Conservation (phyloP, 2,329 filamentous ascomycete species). For the Aspergillus hiratsukae region DNA sequence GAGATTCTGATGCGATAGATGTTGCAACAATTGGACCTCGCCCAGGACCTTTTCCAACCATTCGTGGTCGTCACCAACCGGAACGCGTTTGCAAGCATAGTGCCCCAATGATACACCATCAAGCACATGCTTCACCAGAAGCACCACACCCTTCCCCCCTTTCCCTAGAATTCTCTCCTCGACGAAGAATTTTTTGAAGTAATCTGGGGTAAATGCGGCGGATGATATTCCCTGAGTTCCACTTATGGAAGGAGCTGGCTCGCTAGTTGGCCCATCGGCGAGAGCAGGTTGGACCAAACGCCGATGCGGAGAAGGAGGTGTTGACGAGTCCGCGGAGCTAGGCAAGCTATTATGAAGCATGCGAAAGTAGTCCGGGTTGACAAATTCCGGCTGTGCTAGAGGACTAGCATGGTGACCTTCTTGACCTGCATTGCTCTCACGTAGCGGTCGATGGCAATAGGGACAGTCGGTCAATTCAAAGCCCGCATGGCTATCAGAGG, state of each 20-base stretch:
- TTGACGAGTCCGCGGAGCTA: slow-evolving; percentile 42
- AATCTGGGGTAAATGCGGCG: slow-evolving; percentile 84
- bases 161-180: slow-evolving; percentile 81
- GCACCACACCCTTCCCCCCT: slow-evolving; percentile 89
- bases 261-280: slow-evolving; percentile 43
- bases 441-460: slow-evolving; percentile 75
- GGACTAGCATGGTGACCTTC: slow-evolving; percentile 26
- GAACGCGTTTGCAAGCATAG: slow-evolving; percentile 95
- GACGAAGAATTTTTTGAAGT: slow-evolving; percentile 89
- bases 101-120: slow-evolving; percentile 83
- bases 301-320: slow-evolving; percentile 48
- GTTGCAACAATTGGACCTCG: slow-evolving; percentile 88
- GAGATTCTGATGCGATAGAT: slow-evolving; percentile 87
- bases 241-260: slow-evolving; percentile 47
- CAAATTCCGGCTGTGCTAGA: slow-evolving; percentile 59
- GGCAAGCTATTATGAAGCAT: slow-evolving; percentile 68
- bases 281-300: slow-evolving; percentile 44
- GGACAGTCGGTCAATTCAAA: slow-evolving; percentile 71
- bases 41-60: slow-evolving; percentile 94
- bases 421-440: slow-evolving; percentile 44
- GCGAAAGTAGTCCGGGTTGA: slow-evolving; percentile 90
- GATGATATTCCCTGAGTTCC: slow-evolving; percentile 69
- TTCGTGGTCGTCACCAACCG: slow-evolving; percentile 87
- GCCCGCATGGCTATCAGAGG: slow-evolving; percentile 43
- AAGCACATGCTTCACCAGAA: slow-evolving; percentile 88